Percentiles rank a stretch among this genome's conserved stretches.
Conservation (phyloP, 176 grass and related monocot species). For the Rhynchospora pubera region DNA sequence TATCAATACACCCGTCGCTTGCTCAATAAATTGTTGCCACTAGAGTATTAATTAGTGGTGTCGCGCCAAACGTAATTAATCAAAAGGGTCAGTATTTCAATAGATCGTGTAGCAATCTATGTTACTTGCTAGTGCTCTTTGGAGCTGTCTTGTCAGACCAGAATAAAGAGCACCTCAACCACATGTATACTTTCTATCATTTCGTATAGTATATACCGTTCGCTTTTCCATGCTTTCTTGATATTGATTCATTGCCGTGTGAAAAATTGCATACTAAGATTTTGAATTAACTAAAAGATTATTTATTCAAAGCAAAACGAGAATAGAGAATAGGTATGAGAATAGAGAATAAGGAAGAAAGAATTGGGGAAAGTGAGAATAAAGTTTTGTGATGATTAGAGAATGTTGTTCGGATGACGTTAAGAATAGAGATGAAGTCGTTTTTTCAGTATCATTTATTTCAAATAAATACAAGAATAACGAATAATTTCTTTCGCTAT, state of each 20-base stretch:
- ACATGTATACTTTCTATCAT: constrained; percentile 9
- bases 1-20: background rate
- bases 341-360: background rate
- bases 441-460: too few relatives aligned
- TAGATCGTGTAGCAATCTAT: background rate
- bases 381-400: too few relatives aligned
- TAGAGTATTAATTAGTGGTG: background rate
- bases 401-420: too few relatives aligned
- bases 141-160: constrained; percentile 5
- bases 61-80: background rate
- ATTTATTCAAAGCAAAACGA: background rate
- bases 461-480: too few relatives aligned
- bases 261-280: background rate
- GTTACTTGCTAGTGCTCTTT: background rate
- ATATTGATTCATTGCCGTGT: background rate
- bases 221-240: background rate
- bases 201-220: constrained; percentile 7
- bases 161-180: background rate
- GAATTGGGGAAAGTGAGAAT: too few relatives aligned
- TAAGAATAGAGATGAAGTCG: too few relatives aligned
- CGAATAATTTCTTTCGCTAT: too few relatives aligned
- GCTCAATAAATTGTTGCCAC: background rate
- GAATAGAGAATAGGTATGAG: background rate
- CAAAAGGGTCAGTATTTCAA: background rate
- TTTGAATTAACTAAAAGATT: background rate